These are phyloP conservation scores for Poterioochromonas sp. DNA, from an alignment of 352 stramenopile genomes.

Conservation along the genomic window DNA sequence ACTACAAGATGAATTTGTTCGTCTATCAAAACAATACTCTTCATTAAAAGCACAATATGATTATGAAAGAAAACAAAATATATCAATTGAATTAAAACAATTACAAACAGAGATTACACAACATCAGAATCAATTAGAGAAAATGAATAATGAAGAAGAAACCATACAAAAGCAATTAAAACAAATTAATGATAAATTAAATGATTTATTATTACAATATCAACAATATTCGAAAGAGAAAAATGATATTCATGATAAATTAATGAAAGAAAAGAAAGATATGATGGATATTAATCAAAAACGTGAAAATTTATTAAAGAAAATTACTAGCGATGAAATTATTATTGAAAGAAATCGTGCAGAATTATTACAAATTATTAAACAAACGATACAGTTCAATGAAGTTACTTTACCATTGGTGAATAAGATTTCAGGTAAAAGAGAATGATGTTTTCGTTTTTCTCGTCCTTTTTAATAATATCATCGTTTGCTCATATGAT, in stretches of 20 bases:
- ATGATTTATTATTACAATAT: background rate
- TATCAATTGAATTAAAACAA: background rate
- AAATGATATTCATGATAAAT: conserved; percentile 49
- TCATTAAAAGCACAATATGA: background rate
- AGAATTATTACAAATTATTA: conserved; percentile 84
- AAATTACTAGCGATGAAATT: conserved; percentile 72
- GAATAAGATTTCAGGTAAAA: too few relatives aligned
- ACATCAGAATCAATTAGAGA: background rate
- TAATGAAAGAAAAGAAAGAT: conserved; percentile 49
- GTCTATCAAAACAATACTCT: background rate
- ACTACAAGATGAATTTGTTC: background rate
- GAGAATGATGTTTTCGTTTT: too few relatives aligned
- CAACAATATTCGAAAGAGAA: conserved; percentile 53
- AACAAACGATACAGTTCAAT: conserved; percentile 86
- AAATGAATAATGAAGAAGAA: background rate
- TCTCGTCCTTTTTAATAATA: too few relatives aligned
- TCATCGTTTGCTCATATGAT: too few relatives aligned
- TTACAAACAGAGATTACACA: background rate
- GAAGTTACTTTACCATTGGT: conserved; percentile 79
- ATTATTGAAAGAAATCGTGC: conserved; percentile 78
- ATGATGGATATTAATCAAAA: conserved; percentile 51
- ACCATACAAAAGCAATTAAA: background rate
- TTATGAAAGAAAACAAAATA: background rate
- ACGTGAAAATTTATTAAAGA: conserved; percentile 48
- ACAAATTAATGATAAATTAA: background rate